phyloP scores from a whole-genome alignment of 2,329 filamentous ascomycete species.

The Trichoderma oligosporum region DNA sequence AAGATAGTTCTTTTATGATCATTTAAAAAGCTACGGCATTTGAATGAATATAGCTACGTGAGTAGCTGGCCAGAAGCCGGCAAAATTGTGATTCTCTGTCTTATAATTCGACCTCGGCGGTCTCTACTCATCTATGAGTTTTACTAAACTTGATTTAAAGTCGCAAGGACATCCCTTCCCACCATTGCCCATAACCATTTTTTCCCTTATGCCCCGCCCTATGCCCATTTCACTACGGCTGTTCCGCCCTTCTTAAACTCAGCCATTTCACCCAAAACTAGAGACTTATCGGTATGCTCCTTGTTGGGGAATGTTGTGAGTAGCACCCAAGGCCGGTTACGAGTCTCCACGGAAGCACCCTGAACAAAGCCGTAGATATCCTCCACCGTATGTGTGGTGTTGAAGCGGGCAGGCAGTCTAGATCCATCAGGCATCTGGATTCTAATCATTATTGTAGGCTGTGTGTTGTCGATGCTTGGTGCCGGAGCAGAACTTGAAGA shows the following conservation, averaged over 20 bases:
- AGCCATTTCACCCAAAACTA: constrained; percentile 55
- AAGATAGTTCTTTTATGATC: neutral
- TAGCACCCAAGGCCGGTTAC: constrained; percentile 63
- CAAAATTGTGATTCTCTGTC: neutral
- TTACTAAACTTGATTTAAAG: neutral
- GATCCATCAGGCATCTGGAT: constrained; percentile 77
- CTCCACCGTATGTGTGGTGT: constrained; percentile 71
- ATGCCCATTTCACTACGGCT: constrained; percentile 59
- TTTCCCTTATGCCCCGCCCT: neutral
- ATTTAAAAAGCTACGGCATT: neutral
- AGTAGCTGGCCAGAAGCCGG: neutral
- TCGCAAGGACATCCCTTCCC: neutral
- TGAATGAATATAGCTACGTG: neutral
- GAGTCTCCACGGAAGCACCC: constrained; percentile 56
- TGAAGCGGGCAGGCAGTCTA: constrained; percentile 74
- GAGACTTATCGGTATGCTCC: constrained; percentile 65
- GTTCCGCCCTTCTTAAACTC: constrained; percentile 66
- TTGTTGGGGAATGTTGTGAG: constrained; percentile 82
- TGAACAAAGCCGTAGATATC: constrained; percentile 74
- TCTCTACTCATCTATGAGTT: constrained; percentile 18
- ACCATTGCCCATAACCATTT: neutral
- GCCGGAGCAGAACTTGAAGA: constrained; percentile 31
- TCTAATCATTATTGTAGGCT: constrained; percentile 66
- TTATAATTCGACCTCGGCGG: neutral
- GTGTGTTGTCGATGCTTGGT: constrained; percentile 55